These are phyloP conservation scores for Alternaria ethzedia DNA, from an alignment of 2,329 filamentous ascomycete genomes.

Conservation along the genomic window DNA sequence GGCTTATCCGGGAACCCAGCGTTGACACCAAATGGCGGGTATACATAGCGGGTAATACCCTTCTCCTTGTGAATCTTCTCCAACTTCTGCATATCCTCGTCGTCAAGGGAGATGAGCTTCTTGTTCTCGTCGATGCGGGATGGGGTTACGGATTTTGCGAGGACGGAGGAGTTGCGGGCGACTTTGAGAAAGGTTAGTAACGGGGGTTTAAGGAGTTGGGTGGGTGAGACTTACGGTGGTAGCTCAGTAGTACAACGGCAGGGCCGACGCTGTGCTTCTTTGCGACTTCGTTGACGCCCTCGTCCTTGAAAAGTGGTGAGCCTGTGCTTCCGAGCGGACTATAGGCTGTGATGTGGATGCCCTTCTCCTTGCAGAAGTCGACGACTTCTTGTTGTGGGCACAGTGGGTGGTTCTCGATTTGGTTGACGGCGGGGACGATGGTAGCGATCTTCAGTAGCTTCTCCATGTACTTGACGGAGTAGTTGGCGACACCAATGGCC, in stretches of 20 bases:
- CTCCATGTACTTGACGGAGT: slow-evolving; percentile 56
- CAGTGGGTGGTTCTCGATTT: slow-evolving; percentile 76
- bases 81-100: slow-evolving; percentile 64
- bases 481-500: slow-evolving; percentile 59
- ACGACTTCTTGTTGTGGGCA: slow-evolving; percentile 76
- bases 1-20: slow-evolving; percentile 58
- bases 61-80: slow-evolving; percentile 55
- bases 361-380: slow-evolving; percentile 70
- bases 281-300: slow-evolving; percentile 55
- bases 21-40: slow-evolving; percentile 58
- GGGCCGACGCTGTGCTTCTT: slow-evolving; percentile 57
- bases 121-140: slow-evolving; percentile 73
- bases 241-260: slow-evolving; percentile 71
- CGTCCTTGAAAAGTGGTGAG: slow-evolving; percentile 56
- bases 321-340: slow-evolving; percentile 58
- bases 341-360: slow-evolving; percentile 76
- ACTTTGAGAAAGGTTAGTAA: slow-evolving; percentile 54
- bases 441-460: slow-evolving; percentile 64
- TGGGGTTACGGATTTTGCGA: slow-evolving; percentile 75
- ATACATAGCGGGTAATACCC: slow-evolving; percentile 56
- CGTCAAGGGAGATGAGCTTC: slow-evolving; percentile 69
- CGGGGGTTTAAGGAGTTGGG: background rate
- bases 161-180: slow-evolving; percentile 70
- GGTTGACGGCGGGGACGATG: slow-evolving; percentile 70
- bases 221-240: slow-evolving; percentile 65